These are phyloP conservation scores for Magnusiomyces ingens DNA, from an alignment of 1,139 yeast genomes.

Conservation along the genomic window DNA sequence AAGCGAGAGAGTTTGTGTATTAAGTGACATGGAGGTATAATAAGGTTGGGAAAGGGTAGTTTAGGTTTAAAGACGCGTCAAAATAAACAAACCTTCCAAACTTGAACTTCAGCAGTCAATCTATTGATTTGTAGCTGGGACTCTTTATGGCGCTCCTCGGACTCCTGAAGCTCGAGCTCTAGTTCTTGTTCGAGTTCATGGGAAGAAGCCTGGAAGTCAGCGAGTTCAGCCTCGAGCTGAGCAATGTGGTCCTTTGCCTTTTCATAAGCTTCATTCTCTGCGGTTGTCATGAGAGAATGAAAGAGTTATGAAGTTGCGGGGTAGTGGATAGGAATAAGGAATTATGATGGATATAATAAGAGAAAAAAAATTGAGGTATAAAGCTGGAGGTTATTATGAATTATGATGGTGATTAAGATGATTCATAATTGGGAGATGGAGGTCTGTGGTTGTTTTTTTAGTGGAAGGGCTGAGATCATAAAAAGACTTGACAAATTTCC, in stretches of 20 bases:
- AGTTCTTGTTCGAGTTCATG: slow-evolving; percentile 33
- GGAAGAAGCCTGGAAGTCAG: slow-evolving; percentile 34
- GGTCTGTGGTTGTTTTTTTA: too few relatives aligned
- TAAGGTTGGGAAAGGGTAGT: not conserved
- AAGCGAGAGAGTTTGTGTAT: not conserved
- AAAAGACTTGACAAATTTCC: too few relatives aligned
- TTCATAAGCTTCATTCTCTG: slow-evolving; percentile 17
- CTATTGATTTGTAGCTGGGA: slow-evolving; percentile 23
- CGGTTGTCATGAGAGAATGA: slow-evolving; percentile 9
- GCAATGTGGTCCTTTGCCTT: slow-evolving; percentile 30
- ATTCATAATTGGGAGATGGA: too few relatives aligned
- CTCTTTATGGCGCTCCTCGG: slow-evolving; percentile 27
- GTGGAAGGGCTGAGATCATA: too few relatives aligned
- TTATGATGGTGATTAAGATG: too few relatives aligned
- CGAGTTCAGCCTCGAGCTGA: slow-evolving; percentile 33
- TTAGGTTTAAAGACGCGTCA: not conserved
- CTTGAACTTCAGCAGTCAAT: slow-evolving; percentile 23
- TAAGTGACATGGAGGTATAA: not conserved
- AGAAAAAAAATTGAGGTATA: not conserved
- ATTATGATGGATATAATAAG: not conserved
- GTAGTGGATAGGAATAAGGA: too few relatives aligned
- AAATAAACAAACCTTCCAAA: slow-evolving; percentile 22
- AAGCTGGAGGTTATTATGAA: not conserved
- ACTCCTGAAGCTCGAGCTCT: slow-evolving; percentile 33
- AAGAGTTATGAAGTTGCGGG: not conserved